A percentile compares a stretch with the other conserved stretches of the same genome.
Conservation (phyloP, 2,329 filamentous ascomycete genomes). For the Bimuria novae-zelandiae region DNA sequence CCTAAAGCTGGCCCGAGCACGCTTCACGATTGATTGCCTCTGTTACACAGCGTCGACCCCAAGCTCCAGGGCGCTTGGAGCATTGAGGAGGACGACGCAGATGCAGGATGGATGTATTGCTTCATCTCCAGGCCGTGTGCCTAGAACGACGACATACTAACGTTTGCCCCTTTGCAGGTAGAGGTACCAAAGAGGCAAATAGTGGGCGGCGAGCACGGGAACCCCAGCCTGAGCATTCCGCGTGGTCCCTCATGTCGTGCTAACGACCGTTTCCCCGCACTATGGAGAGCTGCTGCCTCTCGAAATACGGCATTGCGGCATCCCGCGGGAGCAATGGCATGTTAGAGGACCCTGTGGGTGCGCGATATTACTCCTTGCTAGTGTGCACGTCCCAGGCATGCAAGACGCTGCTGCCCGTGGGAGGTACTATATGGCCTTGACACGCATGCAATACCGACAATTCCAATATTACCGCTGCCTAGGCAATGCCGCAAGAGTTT, state of each 20-base stretch:
- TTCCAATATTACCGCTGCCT: conserved; percentile 1
- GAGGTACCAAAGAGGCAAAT: background rate
- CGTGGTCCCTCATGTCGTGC: conserved; percentile 14
- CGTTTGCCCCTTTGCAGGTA: background rate
- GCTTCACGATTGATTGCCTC: conserved; percentile 29
- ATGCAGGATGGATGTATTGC: background rate
- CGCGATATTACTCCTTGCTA: conserved; percentile 7
- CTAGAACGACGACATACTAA: background rate
- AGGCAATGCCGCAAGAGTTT: conserved; percentile 10
- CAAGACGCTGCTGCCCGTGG: conserved; percentile 31
- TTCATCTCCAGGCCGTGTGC: conserved; percentile 1
- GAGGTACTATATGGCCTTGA: conserved; percentile 19
- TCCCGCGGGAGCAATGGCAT: background rate
- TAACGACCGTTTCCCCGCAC: conserved; percentile 21
- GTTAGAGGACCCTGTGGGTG: conserved; percentile 16
- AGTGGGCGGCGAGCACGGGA: conserved; percentile 9
- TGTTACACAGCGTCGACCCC: conserved; percentile 25
- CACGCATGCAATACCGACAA: too few relatives aligned
- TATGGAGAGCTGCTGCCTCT: background rate
- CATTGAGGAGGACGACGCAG: conserved; percentile 1
- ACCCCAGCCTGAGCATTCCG: conserved; percentile 6
- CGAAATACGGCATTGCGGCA: conserved; percentile 4
- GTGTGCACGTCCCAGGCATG: conserved; percentile 18
- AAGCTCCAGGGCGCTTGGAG: conserved; percentile 2
- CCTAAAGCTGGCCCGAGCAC: conserved; percentile 1